Base-by-base conservation (phyloP, 495 filamentous ascomycete species). In the Bathelium albidoporum region DNA sequence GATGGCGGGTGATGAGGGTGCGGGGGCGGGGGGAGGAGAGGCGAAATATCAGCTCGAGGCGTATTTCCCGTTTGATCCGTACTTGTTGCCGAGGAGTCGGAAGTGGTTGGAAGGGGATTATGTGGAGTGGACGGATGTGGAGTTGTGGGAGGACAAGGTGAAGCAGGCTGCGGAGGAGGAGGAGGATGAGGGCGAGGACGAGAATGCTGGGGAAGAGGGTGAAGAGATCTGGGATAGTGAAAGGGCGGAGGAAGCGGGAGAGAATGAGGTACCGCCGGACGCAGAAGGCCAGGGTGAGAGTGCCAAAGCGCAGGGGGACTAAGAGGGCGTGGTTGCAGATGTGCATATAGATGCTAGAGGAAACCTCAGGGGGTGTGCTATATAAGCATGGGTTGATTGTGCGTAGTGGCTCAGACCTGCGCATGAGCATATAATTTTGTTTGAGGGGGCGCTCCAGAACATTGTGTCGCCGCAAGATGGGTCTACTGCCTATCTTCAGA, bases 1-100 rank as follows among this genome's bases (percentile, higher is more conserved):
- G 74, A 78, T 67, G 59, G 34, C 34, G 34, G 34, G 5, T 39
- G 34, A 14, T 14, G 34, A 14, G 34, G 14, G 14, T 39, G 34
- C 5, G 5, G 34, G 34, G 5, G 34, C 5, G 14, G 34, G 34
- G 34, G 34, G 83, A 58, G 82, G 87, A 43, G 85, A 91, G 62
- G 86, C 85, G 43, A 85, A 83, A 74, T 80, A 84, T 58, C 83
- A 93, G 72, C 80, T 97, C 1, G 93, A 97, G 65, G 89, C 89
- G 0, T 96, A 92, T 73, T 97, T 97, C 73, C 94, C 95, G 1
- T 99, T 99, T 69, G 94, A 99, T 71, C 94, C 94, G 1, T 97
- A 96, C 74, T 85, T 89, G 65, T 79, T 97, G 14, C 93, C 90
- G 0, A 78, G 83, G 59, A 95, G 91, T 68, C 88, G 87, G 72